A percentile compares a stretch with the other conserved stretches of the same genome.
Evolutionary conservation across 2,329 filamentous ascomycete species (phyloP).

Genomic region (Pyrenochaeta sp.): DNA sequence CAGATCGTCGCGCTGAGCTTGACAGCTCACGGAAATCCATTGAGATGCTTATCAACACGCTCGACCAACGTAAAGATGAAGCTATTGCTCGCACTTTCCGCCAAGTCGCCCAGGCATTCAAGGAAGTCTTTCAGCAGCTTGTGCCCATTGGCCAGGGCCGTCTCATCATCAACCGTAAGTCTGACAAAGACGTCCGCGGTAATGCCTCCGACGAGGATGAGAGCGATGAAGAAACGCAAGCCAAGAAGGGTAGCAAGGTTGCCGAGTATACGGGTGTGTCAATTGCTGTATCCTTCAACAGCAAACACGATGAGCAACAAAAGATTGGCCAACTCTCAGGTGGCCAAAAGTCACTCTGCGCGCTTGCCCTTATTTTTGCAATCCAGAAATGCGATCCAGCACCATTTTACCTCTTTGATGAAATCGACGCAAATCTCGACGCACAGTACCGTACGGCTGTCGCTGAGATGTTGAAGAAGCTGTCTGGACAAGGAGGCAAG

Average conservation of each 20-base stretch:
- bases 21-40: conserved; percentile 88
- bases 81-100: conserved; percentile 98
- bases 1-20: conserved; percentile 84
- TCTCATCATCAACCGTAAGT: conserved; percentile 90
- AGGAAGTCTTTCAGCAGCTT: conserved; percentile 90
- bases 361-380: conserved; percentile 97
- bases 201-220: conserved; percentile 61
- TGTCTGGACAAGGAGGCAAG: conserved; percentile 49
- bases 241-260: conserved; percentile 58
- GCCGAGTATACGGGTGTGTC: conserved; percentile 97
- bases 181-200: conserved; percentile 73
- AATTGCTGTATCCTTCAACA: conserved; percentile 98
- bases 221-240: conserved; percentile 47
- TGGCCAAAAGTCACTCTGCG: conserved; percentile 97
- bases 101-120: conserved; percentile 93
- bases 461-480: conserved; percentile 79
- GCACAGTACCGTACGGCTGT: conserved; percentile 98
- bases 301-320: conserved; percentile 97
- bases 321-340: conserved; percentile 96
- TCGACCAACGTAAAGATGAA: conserved; percentile 96
- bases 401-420: conserved; percentile 98
- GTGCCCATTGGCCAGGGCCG: conserved; percentile 93
- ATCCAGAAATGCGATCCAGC: conserved; percentile 97
- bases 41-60: conserved; percentile 87
- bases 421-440: conserved; percentile 97